phyloP scores from a whole-genome alignment of 352 stramenopile species.

The Peronospora tabacina region DNA sequence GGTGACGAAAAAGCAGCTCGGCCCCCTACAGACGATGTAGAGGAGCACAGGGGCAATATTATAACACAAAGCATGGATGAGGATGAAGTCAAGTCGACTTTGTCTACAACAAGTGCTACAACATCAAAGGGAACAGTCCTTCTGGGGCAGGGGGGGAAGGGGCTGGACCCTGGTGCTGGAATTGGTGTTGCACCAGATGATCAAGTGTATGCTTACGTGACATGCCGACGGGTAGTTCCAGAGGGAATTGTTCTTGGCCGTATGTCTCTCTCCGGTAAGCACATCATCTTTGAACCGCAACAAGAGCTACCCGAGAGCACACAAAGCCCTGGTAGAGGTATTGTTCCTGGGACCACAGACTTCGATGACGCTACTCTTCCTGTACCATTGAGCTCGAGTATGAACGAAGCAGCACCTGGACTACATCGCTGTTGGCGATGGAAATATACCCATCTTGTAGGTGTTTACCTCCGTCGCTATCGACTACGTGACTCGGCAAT shows the following conservation, averaged over 20 bases:
- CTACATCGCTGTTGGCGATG: constrained; percentile 70
- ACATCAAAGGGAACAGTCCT: constrained; percentile 15
- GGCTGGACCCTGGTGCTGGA: constrained; percentile 60
- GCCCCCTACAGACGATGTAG: constrained; percentile 16
- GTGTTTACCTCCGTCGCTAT: constrained; percentile 74
- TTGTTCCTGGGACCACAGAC: constrained; percentile 9
- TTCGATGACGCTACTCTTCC: constrained; percentile 20
- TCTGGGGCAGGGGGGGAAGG: constrained; percentile 35
- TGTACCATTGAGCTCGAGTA: constrained; percentile 3
- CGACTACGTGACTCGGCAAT: constrained; percentile 74
- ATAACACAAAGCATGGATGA: not conserved
- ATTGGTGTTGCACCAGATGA: constrained; percentile 48
- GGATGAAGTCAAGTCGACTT: constrained; percentile 9
- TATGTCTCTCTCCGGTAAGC: constrained; percentile 56
- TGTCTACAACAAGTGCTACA: constrained; percentile 1
- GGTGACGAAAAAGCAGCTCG: constrained; percentile 7
- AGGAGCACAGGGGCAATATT: constrained; percentile 17
- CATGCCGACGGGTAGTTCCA: constrained; percentile 62
- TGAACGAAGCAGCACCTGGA: constrained; percentile 56
- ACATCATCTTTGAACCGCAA: constrained; percentile 60
- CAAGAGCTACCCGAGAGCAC: constrained; percentile 16
- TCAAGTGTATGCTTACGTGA: constrained; percentile 53
- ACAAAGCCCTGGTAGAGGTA: constrained; percentile 3
- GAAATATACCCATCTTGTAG: constrained; percentile 72
- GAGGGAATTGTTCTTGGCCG: constrained; percentile 64